phyloP scores from a whole-genome alignment of 179 eudicot genomes.

The Drosera spatulata region DNA sequence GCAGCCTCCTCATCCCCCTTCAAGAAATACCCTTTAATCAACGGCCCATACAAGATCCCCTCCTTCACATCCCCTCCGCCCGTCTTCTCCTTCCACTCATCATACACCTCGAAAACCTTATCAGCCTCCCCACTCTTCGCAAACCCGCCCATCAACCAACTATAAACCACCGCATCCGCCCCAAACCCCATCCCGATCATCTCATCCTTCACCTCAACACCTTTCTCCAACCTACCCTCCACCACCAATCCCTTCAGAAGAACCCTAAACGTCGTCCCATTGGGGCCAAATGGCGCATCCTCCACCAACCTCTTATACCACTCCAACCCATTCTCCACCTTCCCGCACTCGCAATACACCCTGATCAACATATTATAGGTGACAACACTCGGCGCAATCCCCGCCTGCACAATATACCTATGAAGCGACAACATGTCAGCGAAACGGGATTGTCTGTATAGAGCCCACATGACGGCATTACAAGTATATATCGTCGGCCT shows the following conservation, averaged over 20 bases:
- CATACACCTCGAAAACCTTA: slow-evolving; percentile 46
- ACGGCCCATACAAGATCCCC: slow-evolving; percentile 63
- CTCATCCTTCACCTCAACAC: slow-evolving; percentile 69
- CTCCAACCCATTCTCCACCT: slow-evolving; percentile 68
- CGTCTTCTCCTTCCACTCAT: slow-evolving; percentile 66
- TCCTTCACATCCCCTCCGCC: slow-evolving; percentile 40
- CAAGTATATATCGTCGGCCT: slow-evolving; percentile 88
- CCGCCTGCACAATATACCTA: slow-evolving; percentile 84
- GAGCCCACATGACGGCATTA: slow-evolving; percentile 75
- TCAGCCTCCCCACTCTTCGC: slow-evolving; percentile 48
- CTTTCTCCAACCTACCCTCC: slow-evolving; percentile 56
- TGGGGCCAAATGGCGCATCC: slow-evolving; percentile 72
- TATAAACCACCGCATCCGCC: slow-evolving; percentile 46
- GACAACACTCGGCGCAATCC: slow-evolving; percentile 57
- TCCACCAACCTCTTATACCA: slow-evolving; percentile 61
- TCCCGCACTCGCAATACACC: slow-evolving; percentile 66
- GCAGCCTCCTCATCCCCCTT: slow-evolving; percentile 73
- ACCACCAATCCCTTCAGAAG: slow-evolving; percentile 74
- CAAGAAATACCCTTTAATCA: slow-evolving; percentile 75
- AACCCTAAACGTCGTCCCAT: slow-evolving; percentile 53
- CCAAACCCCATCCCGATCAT: slow-evolving; percentile 55
- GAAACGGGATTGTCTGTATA: slow-evolving; percentile 49
- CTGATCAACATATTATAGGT: slow-evolving; percentile 65
- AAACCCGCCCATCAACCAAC: slow-evolving; percentile 58
- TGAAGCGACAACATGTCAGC: slow-evolving; percentile 67